Conservation (phyloP, 345 rosid species). For the Arabis alpina region DNA sequence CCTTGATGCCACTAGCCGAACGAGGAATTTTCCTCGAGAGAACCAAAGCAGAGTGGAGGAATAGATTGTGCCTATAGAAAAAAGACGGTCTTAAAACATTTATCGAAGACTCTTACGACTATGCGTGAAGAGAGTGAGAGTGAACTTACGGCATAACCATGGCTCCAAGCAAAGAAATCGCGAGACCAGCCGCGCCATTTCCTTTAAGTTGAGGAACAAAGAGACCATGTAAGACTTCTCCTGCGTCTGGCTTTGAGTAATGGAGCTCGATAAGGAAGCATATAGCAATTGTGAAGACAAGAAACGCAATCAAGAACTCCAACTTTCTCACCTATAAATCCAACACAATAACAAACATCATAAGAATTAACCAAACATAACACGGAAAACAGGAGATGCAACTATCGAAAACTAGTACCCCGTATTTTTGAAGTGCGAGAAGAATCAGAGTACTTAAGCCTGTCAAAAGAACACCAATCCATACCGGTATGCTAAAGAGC, state of each 20-base stretch:
- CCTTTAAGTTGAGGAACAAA: slow-evolving; percentile 97
- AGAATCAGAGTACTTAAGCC: slow-evolving; percentile 88
- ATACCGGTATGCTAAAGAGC: slow-evolving; percentile 82
- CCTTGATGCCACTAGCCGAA: slow-evolving; percentile 80
- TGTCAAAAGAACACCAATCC: slow-evolving; percentile 94
- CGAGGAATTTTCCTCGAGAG: slow-evolving; percentile 93
- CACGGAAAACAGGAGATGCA: not conserved
- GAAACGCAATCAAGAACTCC: slow-evolving; percentile 80
- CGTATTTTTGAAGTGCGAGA: slow-evolving; percentile 83
- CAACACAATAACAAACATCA: not conserved
- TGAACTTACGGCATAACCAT: slow-evolving; percentile 96
- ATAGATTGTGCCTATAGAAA: slow-evolving; percentile 76
- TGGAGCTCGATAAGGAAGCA: slow-evolving; percentile 83
- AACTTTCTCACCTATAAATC: slow-evolving; percentile 82
- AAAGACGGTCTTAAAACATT: not conserved
- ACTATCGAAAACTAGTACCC: slow-evolving; percentile 47
- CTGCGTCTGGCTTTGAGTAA: slow-evolving; percentile 76
- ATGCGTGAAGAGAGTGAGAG: slow-evolving; percentile 12
- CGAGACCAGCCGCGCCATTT: slow-evolving; percentile 91
- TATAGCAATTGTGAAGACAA: slow-evolving; percentile 83
- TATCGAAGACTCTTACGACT: not conserved
- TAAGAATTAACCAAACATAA: slow-evolving; percentile 12
- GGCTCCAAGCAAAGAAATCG: slow-evolving; percentile 96
- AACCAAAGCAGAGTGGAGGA: slow-evolving; percentile 94
- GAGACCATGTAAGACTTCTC: slow-evolving; percentile 79